These are phyloP conservation scores for Candida labiduridarum DNA, from an alignment of 1,139 yeast species.

Conservation along the genomic window DNA sequence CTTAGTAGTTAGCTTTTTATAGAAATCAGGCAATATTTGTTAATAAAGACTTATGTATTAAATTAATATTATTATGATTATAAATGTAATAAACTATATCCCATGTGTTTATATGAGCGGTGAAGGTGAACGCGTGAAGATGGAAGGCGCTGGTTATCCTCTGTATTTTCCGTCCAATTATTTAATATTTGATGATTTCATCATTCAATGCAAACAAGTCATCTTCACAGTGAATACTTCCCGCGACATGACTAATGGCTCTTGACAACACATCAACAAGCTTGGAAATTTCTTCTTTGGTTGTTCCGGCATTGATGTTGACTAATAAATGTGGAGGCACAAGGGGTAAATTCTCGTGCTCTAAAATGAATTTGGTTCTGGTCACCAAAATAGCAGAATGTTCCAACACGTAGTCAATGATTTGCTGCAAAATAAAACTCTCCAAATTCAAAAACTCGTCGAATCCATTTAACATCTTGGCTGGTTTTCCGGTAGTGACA, in stretches of 20 bases:
- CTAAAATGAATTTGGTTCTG: slow-evolving; percentile 67
- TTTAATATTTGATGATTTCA: slow-evolving; percentile 20
- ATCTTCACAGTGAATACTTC: slow-evolving; percentile 17
- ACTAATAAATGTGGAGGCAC: slow-evolving; percentile 69
- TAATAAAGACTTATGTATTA: background rate
- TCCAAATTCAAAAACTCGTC: slow-evolving; percentile 58
- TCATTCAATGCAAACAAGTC: slow-evolving; percentile 23
- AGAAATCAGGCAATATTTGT: too few species aligned
- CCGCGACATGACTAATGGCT: slow-evolving; percentile 23
- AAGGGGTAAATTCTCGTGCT: slow-evolving; percentile 77
- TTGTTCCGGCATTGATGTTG: slow-evolving; percentile 57
- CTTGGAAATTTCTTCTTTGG: slow-evolving; percentile 51
- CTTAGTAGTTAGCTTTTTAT: too few species aligned
- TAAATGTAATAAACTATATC: background rate
- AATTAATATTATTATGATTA: slow-evolving; percentile 3
- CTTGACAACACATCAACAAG: slow-evolving; percentile 20
- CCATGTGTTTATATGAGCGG: background rate
- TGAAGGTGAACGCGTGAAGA: background rate
- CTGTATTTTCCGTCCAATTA: background rate
- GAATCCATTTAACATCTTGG: slow-evolving; percentile 36
- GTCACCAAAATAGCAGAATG: slow-evolving; percentile 63
- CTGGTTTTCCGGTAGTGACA: slow-evolving; percentile 41
- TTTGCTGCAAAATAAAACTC: slow-evolving; percentile 60
- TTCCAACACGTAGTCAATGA: slow-evolving; percentile 56
- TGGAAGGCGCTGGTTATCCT: background rate